Evolutionary conservation across 2,329 filamentous ascomycete genomes (phyloP).

Genomic region (Pyrenochaeta sp.): DNA sequence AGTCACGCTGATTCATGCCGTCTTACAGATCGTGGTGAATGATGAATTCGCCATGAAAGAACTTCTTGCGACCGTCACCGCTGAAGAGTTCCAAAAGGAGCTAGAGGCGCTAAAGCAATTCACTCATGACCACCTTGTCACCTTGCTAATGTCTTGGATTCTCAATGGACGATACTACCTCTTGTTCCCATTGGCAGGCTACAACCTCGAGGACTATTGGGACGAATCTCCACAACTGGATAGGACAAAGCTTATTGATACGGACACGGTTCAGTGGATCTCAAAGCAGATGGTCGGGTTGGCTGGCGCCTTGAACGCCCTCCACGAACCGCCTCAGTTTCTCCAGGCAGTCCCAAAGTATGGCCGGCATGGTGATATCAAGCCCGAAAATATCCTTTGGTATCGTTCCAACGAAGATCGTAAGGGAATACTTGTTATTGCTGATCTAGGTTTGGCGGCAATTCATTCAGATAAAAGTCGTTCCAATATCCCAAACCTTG

Average conservation of each 20-base stretch:
- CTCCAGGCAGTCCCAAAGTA: constrained; percentile 2
- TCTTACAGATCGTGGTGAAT: neutral
- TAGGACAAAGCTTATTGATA: neutral
- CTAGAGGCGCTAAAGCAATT: constrained; percentile 5
- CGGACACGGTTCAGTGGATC: constrained; percentile 7
- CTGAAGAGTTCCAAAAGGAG: constrained; percentile 6
- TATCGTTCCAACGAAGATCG: constrained; percentile 12
- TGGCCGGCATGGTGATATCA: constrained; percentile 43
- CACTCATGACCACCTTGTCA: constrained; percentile 16
- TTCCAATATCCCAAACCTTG: constrained; percentile 1
- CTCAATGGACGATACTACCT: constrained; percentile 10
- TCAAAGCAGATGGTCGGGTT: constrained; percentile 20
- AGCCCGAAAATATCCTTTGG: constrained; percentile 50
- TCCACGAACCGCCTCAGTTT: constrained; percentile 12
- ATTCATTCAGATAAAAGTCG: constrained; percentile 10
- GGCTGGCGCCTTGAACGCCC: constrained; percentile 8
- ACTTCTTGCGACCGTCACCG: neutral
- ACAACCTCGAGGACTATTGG: constrained; percentile 18
- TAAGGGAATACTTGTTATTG: constrained; percentile 12
- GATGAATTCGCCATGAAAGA: constrained; percentile 3
- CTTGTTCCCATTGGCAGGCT: constrained; percentile 19
- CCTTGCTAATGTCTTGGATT: constrained; percentile 21
- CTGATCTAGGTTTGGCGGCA: constrained; percentile 15
- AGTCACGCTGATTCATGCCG: neutral
- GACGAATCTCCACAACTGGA: neutral